phyloP scores from a whole-genome alignment of 1,284 basidiomycete genomes.

The Hortiboletus rubellus region DNA sequence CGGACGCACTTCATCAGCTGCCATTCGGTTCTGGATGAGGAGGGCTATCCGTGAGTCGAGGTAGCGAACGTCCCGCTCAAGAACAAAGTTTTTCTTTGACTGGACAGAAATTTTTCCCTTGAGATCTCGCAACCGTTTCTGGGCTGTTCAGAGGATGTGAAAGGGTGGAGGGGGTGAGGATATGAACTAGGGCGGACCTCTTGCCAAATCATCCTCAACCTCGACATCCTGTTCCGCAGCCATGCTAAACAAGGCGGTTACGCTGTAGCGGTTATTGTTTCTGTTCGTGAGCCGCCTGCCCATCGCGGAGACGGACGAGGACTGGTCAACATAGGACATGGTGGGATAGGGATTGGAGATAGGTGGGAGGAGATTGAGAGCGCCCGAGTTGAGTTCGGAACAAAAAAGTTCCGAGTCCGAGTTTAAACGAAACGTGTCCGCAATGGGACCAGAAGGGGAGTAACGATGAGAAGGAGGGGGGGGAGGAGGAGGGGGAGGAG shows the following conservation, averaged over 20 bases:
- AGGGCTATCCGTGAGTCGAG: constrained; percentile 97
- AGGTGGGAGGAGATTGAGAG: background rate
- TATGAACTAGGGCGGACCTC: constrained; percentile 59
- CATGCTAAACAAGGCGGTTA: constrained; percentile 96
- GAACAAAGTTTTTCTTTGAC: constrained; percentile 99
- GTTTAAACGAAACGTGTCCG: constrained; percentile 20
- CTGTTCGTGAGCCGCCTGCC: constrained; percentile 78
- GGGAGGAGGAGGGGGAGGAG: constrained; percentile 12
- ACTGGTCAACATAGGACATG: constrained; percentile 69
- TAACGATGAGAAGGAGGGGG: constrained; percentile 13
- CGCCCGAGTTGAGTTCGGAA: constrained; percentile 1
- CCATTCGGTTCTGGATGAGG: constrained; percentile 98
- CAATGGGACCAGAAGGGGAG: constrained; percentile 38
- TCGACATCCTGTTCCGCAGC: constrained; percentile 99
- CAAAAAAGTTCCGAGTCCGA: constrained; percentile 12
- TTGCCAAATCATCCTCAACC: constrained; percentile 95
- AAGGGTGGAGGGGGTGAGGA: background rate
- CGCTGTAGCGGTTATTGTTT: constrained; percentile 95
- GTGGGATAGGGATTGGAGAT: background rate
- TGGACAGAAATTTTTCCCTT: constrained; percentile 98
- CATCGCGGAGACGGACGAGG: constrained; percentile 65
- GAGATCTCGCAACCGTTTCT: constrained; percentile 93
- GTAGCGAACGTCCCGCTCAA: constrained; percentile 97
- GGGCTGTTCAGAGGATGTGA: constrained; percentile 53
- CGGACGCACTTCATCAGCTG: constrained; percentile 82